Base-by-base conservation (phyloP, 225 moss, liverwort and hornwort genomes). In the Bryum argenteum region DNA sequence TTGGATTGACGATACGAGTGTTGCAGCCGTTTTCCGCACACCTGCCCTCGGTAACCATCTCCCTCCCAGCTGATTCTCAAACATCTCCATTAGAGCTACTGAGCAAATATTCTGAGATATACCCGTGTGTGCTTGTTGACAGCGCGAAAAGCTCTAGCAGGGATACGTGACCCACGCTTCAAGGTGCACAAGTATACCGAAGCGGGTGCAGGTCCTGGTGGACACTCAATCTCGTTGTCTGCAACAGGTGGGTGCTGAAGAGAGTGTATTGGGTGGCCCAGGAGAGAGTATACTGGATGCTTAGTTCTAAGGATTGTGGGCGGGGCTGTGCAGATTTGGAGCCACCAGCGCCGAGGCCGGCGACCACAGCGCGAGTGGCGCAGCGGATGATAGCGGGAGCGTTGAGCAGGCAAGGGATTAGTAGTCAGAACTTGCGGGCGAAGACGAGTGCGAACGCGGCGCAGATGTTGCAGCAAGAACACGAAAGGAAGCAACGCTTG, bases 341-440 rank as follows among this genome's bases (percentile, higher is more conserved):
- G 69, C 94, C 92, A 41, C 88, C 92, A 11, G 80, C 79, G 11
- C 89, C 89, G 42, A 84, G 97, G 44, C 97, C 97, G 44, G 89
- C 91, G 11, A 89, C 92, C 51, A 82, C 85, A 55, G 91, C 92
- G n/a, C 78, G 87, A 66, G 97, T 92, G 16, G 97, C 97, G 45
- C 89, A 94, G 74, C 92, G 97, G 53, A 94, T 98, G 97, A 98
- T 98, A 78, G 97, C 97, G 41, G 85, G 92, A 72, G 97, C 97
- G 14, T 56, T 98, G 58, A 94, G 87, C 74, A 79, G 86, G 58
- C 94, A 91, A 82, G 94, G 91, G 51, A 40, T 85, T 23, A 77
- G 69, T 15, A 87, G 85, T 72, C 86, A 87, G 70, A 82, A 76
- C 17, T 81, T 94, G 3, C 77, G 83, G 54, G 88, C 88, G 5